Base-by-base conservation (phyloP, 257 asterid species). In the Dorcoceras hygrometricum region DNA sequence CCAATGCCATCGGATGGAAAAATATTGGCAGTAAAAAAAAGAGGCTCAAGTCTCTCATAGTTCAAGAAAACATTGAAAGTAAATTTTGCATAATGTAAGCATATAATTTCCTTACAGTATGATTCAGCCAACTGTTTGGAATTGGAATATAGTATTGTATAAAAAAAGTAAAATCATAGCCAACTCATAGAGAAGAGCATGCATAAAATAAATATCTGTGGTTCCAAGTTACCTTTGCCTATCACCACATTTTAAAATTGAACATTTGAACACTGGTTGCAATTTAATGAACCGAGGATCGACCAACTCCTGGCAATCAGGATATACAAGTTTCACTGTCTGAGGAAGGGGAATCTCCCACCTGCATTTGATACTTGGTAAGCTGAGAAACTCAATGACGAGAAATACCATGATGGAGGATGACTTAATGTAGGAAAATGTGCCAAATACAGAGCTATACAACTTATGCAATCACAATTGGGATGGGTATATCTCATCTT, bases 341-440 rank as follows among this genome's bases (percentile, higher is more conserved):
- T 62, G 89, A 71, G 96, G 97, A 67, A 79, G 85, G 77, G 99
- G 99, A 73, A 94, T 89, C 77, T 94, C 95, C 99, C 99, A 94
- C 84, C 97, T 90, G 86, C 79, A 81, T 60, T 65, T 26, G 68
- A 78, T 65, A 62, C 29, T 14, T 39, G 69, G 48, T 14, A 58
- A 66, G 69, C 74, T 69, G 66, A 71, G 69, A 57, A 59, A 71
- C 32, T 50, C 34, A 58, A 59, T 57, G 70, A 24, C 36, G 27
- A 48, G 43, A 71, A 4, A 73, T 43, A 64, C 23, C 72, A 62
- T 14, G 58, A 43, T 6, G 62, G 59, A 59, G 56, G 34, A 71
- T 74, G 63, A 48, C 39, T 50, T 22, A 28, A 66, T 64, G 29
- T 16, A 57, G 58, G 59, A 23, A 50, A 32, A 10, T 27, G 68